Conservation (phyloP, 352 stramenopile genomes). For the Phytophthora gonapodyides region DNA sequence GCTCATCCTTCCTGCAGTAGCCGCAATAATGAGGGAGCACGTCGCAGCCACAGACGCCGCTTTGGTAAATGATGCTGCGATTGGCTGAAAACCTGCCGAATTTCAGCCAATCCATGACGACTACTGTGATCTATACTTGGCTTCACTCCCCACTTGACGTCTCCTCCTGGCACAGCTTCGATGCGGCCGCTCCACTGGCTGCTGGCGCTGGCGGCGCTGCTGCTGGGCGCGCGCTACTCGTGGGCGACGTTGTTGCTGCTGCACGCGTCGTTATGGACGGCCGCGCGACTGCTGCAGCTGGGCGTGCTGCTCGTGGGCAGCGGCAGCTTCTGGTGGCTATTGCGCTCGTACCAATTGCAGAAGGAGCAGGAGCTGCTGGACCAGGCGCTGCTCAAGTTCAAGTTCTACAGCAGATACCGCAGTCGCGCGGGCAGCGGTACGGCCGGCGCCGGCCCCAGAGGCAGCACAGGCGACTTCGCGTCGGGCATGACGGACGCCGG, state of each 20-base stretch:
- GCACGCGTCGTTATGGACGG: slow-evolving; percentile 28
- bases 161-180: slow-evolving; percentile 10
- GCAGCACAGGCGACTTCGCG: background rate
- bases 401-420: slow-evolving; percentile 61
- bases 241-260: slow-evolving; percentile 26
- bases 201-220: slow-evolving; percentile 31
- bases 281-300: slow-evolving; percentile 46
- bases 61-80: background rate
- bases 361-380: slow-evolving; percentile 69
- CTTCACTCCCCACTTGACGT: slow-evolving; percentile 15
- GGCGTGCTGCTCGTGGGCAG: slow-evolving; percentile 49
- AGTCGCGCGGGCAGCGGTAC: slow-evolving; percentile 23
- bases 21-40: slow-evolving; percentile 7
- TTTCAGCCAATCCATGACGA: slow-evolving; percentile 1
- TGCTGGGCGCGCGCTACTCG: slow-evolving; percentile 30
- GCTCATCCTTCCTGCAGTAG: slow-evolving; percentile 19
- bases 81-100: background rate
- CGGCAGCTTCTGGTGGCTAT: slow-evolving; percentile 61
- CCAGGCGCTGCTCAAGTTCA: slow-evolving; percentile 49
- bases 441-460: slow-evolving; percentile 4
- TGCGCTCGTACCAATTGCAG: slow-evolving; percentile 68
- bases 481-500: slow-evolving; percentile 39
- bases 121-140: slow-evolving; percentile 3
- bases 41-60: slow-evolving; percentile 22
- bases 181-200: slow-evolving; percentile 28